Conservation (phyloP, 768 basidiomycete species). For the Amanita rimosa region DNA sequence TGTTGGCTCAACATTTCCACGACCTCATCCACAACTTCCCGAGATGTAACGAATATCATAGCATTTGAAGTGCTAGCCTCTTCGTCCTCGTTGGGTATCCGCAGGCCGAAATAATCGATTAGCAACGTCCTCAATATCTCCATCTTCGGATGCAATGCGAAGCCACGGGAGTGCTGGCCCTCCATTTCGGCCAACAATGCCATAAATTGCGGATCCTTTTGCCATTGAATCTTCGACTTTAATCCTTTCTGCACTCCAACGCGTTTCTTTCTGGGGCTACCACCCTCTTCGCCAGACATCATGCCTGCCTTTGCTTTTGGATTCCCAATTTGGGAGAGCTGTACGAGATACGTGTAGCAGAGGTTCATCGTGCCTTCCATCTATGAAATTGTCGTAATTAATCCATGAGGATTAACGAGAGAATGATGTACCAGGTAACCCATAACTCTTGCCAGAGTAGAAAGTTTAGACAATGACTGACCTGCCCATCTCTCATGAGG, state of each 20-base stretch:
- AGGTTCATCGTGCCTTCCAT: slow-evolving; percentile 73
- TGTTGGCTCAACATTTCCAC: slow-evolving; percentile 70
- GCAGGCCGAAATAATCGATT: slow-evolving; percentile 66
- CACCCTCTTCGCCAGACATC: slow-evolving; percentile 19
- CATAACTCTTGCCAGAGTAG: slow-evolving; percentile 67
- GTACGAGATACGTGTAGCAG: slow-evolving; percentile 59
- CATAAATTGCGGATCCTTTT: slow-evolving; percentile 48
- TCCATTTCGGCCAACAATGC: slow-evolving; percentile 61
- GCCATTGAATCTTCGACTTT: slow-evolving; percentile 32
- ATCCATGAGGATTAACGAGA: background rate
- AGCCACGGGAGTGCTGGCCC: slow-evolving; percentile 38
- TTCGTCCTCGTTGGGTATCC: slow-evolving; percentile 26
- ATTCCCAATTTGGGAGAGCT: slow-evolving; percentile 20
- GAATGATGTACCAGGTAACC: slow-evolving; percentile 60
- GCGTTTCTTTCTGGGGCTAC: slow-evolving; percentile 11
- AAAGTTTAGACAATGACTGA: slow-evolving; percentile 39
- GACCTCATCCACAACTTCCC: slow-evolving; percentile 87
- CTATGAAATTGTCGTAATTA: slow-evolving; percentile 24
- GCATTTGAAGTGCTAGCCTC: slow-evolving; percentile 46
- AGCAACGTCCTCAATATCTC: slow-evolving; percentile 66
- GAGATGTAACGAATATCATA: slow-evolving; percentile 92
- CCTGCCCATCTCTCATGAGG: slow-evolving; percentile 37
- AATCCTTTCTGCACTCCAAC: slow-evolving; percentile 20
- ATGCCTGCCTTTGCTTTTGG: background rate
- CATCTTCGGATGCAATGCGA: slow-evolving; percentile 83